Conservation (phyloP, 192 early-diverging fungal genomes). For the Gonapodya prolifera region DNA sequence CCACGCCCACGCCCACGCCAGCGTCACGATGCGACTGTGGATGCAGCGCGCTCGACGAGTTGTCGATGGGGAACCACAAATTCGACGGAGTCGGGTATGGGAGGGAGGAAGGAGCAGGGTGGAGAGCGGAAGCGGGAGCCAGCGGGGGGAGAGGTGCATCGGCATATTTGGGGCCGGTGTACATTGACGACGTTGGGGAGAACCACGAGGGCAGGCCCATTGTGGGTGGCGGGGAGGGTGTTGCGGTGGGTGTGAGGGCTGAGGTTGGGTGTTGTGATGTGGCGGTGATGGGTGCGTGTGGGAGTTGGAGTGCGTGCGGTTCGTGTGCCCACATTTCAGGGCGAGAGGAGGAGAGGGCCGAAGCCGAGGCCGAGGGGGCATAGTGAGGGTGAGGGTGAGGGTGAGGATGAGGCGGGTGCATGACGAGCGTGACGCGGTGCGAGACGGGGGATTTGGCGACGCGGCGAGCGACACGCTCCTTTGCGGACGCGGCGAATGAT, state of each 20-base stretch:
- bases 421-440: too few species aligned
- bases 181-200: too few species aligned
- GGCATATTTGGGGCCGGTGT: background rate
- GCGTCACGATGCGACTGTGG: too few species aligned
- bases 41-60: too few species aligned
- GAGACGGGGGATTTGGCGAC: background rate
- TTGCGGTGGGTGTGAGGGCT: background rate
- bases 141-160: background rate
- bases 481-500: background rate
- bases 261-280: background rate
- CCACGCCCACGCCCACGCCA: too few species aligned
- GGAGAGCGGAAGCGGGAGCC: background rate
- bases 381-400: too few species aligned
- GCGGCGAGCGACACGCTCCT: background rate
- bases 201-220: too few species aligned
- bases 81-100: too few species aligned
- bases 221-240: too few species aligned
- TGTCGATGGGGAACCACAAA: too few species aligned
- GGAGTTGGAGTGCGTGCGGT: background rate
- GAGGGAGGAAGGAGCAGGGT: background rate
- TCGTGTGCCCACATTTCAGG: background rate
- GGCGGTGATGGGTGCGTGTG: background rate
- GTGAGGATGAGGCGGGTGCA: too few species aligned
- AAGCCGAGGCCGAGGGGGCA: too few species aligned
- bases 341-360: background rate